phyloP scores from a whole-genome alignment of 225 moss, liverwort and hornwort genomes.

The Asterella californica region DNA sequence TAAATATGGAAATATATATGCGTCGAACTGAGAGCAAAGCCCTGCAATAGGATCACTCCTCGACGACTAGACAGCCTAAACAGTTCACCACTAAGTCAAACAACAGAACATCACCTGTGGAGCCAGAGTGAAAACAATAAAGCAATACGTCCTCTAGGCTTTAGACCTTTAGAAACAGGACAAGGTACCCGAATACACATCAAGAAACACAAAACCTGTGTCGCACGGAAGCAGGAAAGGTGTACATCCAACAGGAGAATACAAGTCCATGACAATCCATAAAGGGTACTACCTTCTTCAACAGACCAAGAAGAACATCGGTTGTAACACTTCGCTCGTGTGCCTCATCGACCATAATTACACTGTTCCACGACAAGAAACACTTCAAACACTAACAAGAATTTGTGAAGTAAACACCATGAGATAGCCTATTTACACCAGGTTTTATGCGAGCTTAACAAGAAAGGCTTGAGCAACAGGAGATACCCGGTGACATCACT shows the following conservation, averaged over 20 bases:
- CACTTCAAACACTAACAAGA: not conserved
- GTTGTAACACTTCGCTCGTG: conserved; percentile 95
- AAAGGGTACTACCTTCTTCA: conserved; percentile 58
- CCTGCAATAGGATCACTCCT: not conserved
- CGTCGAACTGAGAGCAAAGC: not conserved
- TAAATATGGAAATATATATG: not conserved
- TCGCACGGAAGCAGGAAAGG: not conserved
- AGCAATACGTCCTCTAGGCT: not conserved
- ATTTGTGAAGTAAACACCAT: not conserved
- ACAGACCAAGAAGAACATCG: conserved; percentile 81
- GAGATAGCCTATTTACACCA: not conserved
- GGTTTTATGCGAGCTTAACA: not conserved
- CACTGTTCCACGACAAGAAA: conserved; percentile 33
- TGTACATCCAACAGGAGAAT: not conserved
- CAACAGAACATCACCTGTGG: not conserved
- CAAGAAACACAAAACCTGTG: not conserved
- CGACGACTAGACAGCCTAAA: not conserved
- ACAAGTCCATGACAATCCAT: not conserved
- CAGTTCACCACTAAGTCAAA: not conserved
- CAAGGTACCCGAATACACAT: not conserved
- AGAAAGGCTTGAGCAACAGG: not conserved
- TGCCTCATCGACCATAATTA: conserved; percentile 95
- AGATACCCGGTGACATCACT: not conserved
- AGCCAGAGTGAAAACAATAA: too few species aligned
- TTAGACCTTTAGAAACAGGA: not conserved